Percentiles rank a stretch among this genome's conserved stretches.
Conservation (phyloP, 2,329 filamentous ascomycete species). For the Apiospora marii region DNA sequence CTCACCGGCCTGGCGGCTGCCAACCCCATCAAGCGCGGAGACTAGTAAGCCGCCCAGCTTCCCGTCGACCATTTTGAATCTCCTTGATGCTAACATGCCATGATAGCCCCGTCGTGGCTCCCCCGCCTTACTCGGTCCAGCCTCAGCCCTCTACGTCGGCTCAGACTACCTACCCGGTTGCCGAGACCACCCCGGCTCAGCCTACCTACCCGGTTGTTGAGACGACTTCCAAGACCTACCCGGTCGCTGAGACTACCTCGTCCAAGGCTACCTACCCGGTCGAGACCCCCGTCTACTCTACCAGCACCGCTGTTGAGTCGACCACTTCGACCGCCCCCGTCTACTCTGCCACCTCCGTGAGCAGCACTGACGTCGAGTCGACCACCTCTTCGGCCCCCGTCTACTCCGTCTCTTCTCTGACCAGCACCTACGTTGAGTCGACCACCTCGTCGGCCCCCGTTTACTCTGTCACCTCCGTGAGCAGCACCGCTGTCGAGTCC, state of each 20-base stretch:
- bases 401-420: not conserved
- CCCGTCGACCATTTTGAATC: not conserved
- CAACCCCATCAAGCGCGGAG: constrained; percentile 13
- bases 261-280: not conserved
- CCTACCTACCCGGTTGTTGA: not conserved
- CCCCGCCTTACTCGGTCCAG: constrained; percentile 4
- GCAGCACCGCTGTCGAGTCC: constrained; percentile 1
- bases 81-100: not conserved
- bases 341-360: not conserved
- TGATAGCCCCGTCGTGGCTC: constrained; percentile 4
- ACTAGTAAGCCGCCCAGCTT: not conserved
- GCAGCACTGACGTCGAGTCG: not conserved
- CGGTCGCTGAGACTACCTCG: not conserved
- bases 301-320: not conserved
- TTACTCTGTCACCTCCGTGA: not conserved
- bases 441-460: not conserved
- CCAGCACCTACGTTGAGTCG: not conserved
- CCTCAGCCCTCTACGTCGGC: not conserved
- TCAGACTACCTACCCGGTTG: not conserved
- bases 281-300: constrained; percentile 7
- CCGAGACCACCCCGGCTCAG: not conserved
- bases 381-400: not conserved
- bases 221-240: not conserved
- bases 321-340: not conserved
- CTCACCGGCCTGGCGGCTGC: constrained; percentile 5